Evolutionary conservation across 257 asterid species (phyloP).

Genomic region (Gynochthodes officinalis): DNA sequence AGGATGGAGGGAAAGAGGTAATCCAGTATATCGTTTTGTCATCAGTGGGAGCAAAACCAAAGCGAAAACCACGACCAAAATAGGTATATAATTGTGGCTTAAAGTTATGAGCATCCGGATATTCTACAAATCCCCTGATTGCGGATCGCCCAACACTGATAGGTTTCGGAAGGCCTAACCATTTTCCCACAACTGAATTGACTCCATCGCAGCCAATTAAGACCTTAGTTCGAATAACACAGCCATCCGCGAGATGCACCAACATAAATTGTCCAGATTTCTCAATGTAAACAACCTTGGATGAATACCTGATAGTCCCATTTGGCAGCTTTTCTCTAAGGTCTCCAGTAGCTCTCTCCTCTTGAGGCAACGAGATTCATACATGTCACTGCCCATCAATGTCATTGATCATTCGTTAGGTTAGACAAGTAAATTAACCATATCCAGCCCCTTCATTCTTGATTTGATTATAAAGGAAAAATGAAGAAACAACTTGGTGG

Average conservation of each 20-base stretch:
- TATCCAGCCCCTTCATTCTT: too few relatives aligned
- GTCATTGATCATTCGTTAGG: background rate
- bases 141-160: conserved; percentile 53
- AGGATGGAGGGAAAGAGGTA: conserved; percentile 50
- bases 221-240: conserved; percentile 59
- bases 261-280: conserved; percentile 56
- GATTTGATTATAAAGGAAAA: too few relatives aligned
- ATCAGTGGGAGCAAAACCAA: conserved; percentile 63
- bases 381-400: conserved; percentile 28
- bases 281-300: conserved; percentile 60
- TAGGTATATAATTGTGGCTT: conserved; percentile 39
- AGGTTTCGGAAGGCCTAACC: conserved; percentile 62
- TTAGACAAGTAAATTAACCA: conserved; percentile 2
- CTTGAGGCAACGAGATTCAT: conserved; percentile 56
- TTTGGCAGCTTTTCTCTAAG: conserved; percentile 56
- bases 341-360: conserved; percentile 58
- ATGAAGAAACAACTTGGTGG: too few relatives aligned
- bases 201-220: conserved; percentile 88
- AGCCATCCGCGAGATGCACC: conserved; percentile 77
- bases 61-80: conserved; percentile 68
- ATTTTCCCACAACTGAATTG: conserved; percentile 65
- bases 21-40: conserved; percentile 69
- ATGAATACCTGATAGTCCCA: conserved; percentile 63
- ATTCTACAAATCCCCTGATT: conserved; percentile 66
- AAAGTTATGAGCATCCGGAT: conserved; percentile 56